Base-by-base conservation (phyloP, 495 filamentous ascomycete species). In the Neurospora tetraspora region DNA sequence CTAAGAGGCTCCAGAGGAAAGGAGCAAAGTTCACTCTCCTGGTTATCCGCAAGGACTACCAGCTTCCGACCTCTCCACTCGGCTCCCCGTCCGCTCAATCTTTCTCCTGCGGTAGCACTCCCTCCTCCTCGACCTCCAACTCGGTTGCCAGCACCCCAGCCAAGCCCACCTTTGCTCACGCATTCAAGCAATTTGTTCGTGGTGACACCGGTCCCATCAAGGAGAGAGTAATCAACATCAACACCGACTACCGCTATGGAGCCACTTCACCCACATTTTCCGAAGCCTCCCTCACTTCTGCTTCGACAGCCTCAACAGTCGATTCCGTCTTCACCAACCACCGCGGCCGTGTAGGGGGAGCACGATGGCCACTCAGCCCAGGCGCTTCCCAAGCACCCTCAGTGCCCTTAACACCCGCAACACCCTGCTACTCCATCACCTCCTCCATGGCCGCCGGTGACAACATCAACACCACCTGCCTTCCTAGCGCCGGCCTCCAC, bases 41-140 rank as follows among this genome's bases (percentile, higher is more conserved):
- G 11, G 84, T 86, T 37, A 82, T 88, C 40, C 79, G 83, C 69
- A 81, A 83, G 45, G 86, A 87, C 43, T 82, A 84, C 70, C 82
- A 87, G 75, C 76, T 86, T 39, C 84, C 83, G 9, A 74, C 76
- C 38, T 76, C 77, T 23, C 73, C 77, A 8, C 70, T 71, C 31
- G 34, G 47, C 6, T 76, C 75, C 11, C 75, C 73, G 20, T 39
- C 42, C 31, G 53, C 53, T 9, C 23, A 18, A 27, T 39, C 18
- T 59, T 20, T 69, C 34, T 74, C 36, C 39, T 71, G 27, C 71
- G 47, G 70, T 71, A 47, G 40, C 40, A 72, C 71, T 4, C 23
- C 31, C 39, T 65, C 73, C 20, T 72, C 77, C 12, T 73, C 77
- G 10, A 69, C 78, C 9, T 77, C 74, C 4, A 73, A 75, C 14